Conservation (phyloP, 148 eudicot genomes). For the Agrostemma githago region DNA sequence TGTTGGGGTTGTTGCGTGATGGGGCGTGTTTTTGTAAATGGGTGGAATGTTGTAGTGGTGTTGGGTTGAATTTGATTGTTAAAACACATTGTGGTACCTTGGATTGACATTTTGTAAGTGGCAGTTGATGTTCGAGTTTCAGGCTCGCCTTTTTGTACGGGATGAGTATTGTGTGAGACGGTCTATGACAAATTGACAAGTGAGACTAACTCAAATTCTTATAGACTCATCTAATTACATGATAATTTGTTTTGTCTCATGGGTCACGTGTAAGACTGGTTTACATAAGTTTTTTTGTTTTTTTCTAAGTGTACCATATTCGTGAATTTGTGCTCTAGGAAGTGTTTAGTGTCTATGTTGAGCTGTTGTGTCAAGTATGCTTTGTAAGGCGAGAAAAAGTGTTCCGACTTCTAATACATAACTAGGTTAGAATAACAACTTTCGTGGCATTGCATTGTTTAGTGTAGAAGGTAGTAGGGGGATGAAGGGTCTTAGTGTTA, state of each 20-base stretch:
- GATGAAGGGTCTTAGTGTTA: neutral
- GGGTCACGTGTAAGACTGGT: neutral
- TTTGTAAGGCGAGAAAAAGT: neutral
- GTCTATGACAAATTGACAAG: neutral
- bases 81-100: neutral
- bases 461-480: neutral
- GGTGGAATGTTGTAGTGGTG: neutral
- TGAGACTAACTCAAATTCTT: neutral
- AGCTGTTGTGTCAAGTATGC: neutral
- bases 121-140: neutral
- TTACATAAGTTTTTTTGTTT: neutral
- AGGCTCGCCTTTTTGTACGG: neutral
- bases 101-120: neutral
- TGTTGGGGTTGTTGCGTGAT: too few relatives aligned
- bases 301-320: neutral
- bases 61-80: neutral
- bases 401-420: neutral
- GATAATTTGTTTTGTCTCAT: neutral
- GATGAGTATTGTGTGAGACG: neutral
- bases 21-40: too few relatives aligned
- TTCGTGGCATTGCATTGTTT: slow-evolving; percentile 4
- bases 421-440: neutral
- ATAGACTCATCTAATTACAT: neutral
- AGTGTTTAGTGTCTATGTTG: neutral
- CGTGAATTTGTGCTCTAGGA: neutral